Conservation (phyloP, 2,329 filamentous ascomycete species). For the Aspergillus nomiae region DNA sequence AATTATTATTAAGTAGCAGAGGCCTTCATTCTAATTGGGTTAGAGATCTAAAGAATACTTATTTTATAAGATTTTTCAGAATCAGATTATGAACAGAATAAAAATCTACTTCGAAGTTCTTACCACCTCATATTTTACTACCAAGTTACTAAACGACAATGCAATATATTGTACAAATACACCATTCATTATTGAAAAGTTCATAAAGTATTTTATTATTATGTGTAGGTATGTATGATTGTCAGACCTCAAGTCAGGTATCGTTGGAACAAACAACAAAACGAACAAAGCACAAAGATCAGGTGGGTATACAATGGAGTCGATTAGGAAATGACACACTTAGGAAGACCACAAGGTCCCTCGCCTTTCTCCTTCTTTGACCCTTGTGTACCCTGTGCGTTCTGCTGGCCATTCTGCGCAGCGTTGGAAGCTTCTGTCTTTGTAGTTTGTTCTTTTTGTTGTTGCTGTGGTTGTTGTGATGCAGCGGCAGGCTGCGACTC, state of each 20-base stretch:
- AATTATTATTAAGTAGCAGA: not conserved
- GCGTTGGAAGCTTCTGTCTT: constrained; percentile 18
- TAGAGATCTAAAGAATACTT: not conserved
- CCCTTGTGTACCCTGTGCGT: constrained; percentile 29
- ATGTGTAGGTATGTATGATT: not conserved
- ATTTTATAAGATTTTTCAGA: not conserved
- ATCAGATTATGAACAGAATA: too few relatives aligned
- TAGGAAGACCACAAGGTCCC: constrained; percentile 74
- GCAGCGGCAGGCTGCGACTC: constrained; percentile 31
- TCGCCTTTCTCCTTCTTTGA: constrained; percentile 55
- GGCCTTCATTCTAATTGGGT: too few relatives aligned
- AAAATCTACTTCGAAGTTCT: not conserved
- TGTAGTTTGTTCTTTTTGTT: constrained; percentile 20
- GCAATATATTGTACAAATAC: not conserved
- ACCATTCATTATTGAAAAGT: not conserved
- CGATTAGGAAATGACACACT: constrained; percentile 65
- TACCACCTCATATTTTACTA: not conserved
- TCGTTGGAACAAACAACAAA: constrained; percentile 6
- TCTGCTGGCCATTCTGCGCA: constrained; percentile 30
- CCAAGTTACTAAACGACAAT: not conserved
- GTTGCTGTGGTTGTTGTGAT: constrained; percentile 17
- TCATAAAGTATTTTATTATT: not conserved
- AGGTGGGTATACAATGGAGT: constrained; percentile 12
- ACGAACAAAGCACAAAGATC: not conserved
- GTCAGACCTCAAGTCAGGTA: constrained; percentile 1